Base-by-base conservation (phyloP, 306 rosid species). In the Prunus davidiana region DNA sequence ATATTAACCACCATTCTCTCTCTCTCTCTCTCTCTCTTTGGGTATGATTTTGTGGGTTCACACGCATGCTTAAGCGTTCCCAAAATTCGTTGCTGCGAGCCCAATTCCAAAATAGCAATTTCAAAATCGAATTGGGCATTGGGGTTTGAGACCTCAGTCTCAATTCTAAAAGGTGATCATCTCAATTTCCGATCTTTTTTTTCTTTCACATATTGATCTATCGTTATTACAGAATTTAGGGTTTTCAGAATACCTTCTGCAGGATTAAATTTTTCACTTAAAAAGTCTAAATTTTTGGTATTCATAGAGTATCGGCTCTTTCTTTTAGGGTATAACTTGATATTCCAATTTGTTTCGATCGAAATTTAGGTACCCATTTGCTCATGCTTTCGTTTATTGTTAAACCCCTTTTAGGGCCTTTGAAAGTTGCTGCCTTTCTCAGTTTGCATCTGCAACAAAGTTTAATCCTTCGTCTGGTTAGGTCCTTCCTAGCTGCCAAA, bases 71-170 rank as follows among this genome's bases (percentile, higher is more conserved):
- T 20, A 22, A 56, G 34, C 41, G 16, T 24, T 61, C 60, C 47
- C 69, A 45, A 73, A 61, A 11, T 46, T 19, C 60, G 47, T 15
- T 25, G 68, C 46, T 45, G 58, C 54, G 46, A 73, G 68, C 77
- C 57, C 54, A 43, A 43, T 45, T 60, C 12, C 58, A 32, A 47
- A 3, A 28, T 20, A 60, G 19, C 6, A 73, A 73, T 27, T 16
- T 58, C 69, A 49, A 61, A 46, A 25, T 61, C 47, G 69, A 61
- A 73, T 16, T 61, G 77, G 69, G 58, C 57, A 25, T 50, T 73
- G 19, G 30, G 56, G 77, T 18, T 13, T 46, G 6, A 43, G 8
- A 19, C 47, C 56, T 60, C 58, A 61, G 46, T 73, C 41, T 61
- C 77, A 61, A 30, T 73, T 61, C 30, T 4, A 3, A 4, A 46